phyloP scores from a whole-genome alignment of 1,284 basidiomycete species.

The Ganoderma lingzhi region DNA sequence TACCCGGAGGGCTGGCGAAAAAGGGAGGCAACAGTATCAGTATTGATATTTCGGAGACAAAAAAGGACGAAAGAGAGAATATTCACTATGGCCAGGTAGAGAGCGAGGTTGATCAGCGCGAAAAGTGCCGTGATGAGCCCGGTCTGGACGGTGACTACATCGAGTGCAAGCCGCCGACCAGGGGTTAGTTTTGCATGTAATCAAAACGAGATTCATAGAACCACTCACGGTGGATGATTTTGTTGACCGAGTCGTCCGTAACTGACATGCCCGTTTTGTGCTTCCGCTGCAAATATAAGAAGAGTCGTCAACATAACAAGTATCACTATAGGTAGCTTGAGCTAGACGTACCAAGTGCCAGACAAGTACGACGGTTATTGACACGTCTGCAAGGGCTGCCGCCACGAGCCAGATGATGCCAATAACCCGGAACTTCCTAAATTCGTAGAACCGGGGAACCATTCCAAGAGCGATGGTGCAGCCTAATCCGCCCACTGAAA shows the following conservation, averaged over 20 bases:
- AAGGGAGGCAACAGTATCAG: background rate
- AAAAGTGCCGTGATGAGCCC: background rate
- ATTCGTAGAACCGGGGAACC: background rate
- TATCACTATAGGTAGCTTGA: background rate
- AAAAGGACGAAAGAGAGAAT: background rate
- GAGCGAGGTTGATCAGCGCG: slow-evolving; percentile 1
- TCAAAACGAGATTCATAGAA: background rate
- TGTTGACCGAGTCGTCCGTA: slow-evolving; percentile 10
- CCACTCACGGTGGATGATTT: background rate
- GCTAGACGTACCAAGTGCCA: background rate
- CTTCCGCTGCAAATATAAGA: background rate
- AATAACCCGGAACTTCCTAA: background rate
- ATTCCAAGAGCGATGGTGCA: background rate
- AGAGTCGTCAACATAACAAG: background rate
- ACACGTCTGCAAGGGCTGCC: background rate
- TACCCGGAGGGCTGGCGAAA: slow-evolving; percentile 16
- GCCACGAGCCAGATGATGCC: slow-evolving; percentile 5
- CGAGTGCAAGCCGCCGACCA: background rate
- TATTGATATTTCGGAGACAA: too few relatives aligned
- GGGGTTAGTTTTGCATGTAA: background rate
- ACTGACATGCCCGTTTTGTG: slow-evolving; percentile 10
- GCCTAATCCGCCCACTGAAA: background rate
- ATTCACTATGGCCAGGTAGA: background rate
- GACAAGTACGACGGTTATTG: background rate
- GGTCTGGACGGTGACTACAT: background rate